A percentile compares a stretch with the other conserved stretches of the same genome.
Conservation (phyloP, 75 land plant species). For the Pinus albicaulis region DNA sequence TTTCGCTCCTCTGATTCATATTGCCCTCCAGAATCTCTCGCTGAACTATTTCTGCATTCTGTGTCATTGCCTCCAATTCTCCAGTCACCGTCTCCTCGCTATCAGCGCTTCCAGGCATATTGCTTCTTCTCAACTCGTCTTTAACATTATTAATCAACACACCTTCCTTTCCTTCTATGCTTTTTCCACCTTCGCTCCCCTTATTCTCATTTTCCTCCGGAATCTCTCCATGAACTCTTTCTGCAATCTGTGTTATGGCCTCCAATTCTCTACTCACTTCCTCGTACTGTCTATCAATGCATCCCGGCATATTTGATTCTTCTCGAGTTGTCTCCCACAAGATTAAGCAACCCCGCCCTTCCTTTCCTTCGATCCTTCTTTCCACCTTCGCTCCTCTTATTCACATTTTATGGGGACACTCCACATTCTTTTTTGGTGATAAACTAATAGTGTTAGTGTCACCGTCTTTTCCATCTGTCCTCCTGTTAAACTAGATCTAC, state of each 20-base stretch:
- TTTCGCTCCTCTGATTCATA: too few species aligned
- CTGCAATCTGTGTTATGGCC: conserved; percentile 31
- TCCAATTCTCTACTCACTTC: conserved; percentile 36
- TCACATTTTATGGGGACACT: too few species aligned
- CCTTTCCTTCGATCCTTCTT: too few species aligned
- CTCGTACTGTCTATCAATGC: not conserved
- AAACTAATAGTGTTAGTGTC: too few species aligned
- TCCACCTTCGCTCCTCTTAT: too few species aligned
- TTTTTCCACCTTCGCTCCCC: too few species aligned
- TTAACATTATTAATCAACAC: not conserved
- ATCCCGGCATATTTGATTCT: not conserved
- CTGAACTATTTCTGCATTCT: conserved; percentile 32
- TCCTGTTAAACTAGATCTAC: too few species aligned
- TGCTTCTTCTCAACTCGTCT: not conserved
- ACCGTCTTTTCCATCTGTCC: too few species aligned
- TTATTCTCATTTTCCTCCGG: conserved; percentile 4
- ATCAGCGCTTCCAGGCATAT: not conserved
- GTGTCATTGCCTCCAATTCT: conserved; percentile 40
- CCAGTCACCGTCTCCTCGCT: not conserved
- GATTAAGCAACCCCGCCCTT: not conserved
- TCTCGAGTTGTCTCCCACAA: not conserved
- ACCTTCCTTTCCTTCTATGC: too few species aligned
- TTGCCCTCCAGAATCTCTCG: conserved; percentile 19
- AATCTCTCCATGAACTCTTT: conserved; percentile 23
- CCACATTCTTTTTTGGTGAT: too few species aligned